These are phyloP conservation scores for Rhodotorula kratochvilovae DNA, from an alignment of 768 basidiomycete genomes.

Conservation along the genomic window DNA sequence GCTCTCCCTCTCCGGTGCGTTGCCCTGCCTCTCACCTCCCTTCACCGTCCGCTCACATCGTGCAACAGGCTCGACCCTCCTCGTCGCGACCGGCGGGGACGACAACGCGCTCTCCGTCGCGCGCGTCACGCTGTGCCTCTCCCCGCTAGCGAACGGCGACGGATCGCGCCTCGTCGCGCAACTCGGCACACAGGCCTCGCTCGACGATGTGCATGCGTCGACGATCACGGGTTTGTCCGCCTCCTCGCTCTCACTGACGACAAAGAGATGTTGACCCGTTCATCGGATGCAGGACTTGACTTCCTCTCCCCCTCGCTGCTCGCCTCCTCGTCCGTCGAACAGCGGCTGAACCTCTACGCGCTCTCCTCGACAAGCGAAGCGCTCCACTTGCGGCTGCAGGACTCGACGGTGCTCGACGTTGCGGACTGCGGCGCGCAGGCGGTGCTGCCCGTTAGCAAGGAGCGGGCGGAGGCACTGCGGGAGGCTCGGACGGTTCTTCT, in stretches of 20 bases:
- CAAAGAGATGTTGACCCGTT: neutral
- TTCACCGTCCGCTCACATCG: neutral
- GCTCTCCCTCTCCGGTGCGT: neutral
- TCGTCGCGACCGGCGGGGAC: slow-evolving; percentile 12
- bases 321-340: slow-evolving; percentile 23
- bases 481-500: neutral
- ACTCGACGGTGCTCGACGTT: slow-evolving; percentile 7
- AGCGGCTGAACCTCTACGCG: slow-evolving; percentile 12
- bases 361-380: neutral
- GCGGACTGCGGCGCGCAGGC: slow-evolving; percentile 16
- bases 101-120: slow-evolving; percentile 2
- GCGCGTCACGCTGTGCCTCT: neutral
- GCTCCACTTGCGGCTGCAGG: neutral
- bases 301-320: slow-evolving; percentile 4
- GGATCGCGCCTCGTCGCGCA: neutral
- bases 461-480: neutral
- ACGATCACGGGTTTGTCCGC: slow-evolving; percentile 4
- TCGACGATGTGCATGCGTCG: slow-evolving; percentile 3
- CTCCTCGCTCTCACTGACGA: neutral
- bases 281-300: slow-evolving; percentile 8
- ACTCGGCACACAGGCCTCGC: neutral
- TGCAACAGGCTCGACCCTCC: neutral
- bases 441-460: neutral
- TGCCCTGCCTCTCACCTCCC: too few relatives aligned
- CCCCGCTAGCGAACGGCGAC: neutral